These are phyloP conservation scores for Venturia oleaginea DNA, from an alignment of 2,329 filamentous ascomycete species.

Conservation along the genomic window DNA sequence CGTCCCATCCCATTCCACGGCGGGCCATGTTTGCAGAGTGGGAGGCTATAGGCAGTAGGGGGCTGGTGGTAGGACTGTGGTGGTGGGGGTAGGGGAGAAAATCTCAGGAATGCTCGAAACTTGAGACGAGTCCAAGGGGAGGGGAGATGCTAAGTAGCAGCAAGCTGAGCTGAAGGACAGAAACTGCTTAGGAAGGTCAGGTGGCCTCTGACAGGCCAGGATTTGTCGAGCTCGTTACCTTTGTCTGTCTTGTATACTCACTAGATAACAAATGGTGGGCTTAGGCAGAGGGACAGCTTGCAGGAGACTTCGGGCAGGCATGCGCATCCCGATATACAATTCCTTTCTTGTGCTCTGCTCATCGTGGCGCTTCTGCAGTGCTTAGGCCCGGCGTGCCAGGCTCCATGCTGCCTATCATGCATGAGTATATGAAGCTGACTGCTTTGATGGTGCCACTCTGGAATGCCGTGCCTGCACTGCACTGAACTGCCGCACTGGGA, in stretches of 20 bases:
- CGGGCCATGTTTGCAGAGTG: not conserved
- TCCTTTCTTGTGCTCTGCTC: not conserved
- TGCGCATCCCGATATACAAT: not conserved
- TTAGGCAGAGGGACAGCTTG: not conserved
- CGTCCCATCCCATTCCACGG: not conserved
- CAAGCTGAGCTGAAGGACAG: not conserved
- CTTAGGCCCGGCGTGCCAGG: not conserved
- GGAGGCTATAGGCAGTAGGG: not conserved
- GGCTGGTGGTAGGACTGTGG: not conserved
- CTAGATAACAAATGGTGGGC: too few relatives aligned
- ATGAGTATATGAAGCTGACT: conserved; percentile 2
- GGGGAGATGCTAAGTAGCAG: not conserved
- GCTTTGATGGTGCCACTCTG: not conserved
- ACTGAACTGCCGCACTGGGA: not conserved
- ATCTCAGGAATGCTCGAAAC: not conserved
- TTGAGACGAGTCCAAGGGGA: not conserved
- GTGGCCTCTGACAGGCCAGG: not conserved
- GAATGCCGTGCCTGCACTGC: not conserved
- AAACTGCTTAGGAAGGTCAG: not conserved
- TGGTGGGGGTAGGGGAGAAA: not conserved
- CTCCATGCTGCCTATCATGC: not conserved
- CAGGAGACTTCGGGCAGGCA: not conserved
- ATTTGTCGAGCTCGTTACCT: not conserved
- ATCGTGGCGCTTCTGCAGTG: not conserved
- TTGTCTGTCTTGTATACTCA: conserved; percentile 2